Conservation (phyloP, 106 monocot genomes). For the Dendrobium chrysotoxum region DNA sequence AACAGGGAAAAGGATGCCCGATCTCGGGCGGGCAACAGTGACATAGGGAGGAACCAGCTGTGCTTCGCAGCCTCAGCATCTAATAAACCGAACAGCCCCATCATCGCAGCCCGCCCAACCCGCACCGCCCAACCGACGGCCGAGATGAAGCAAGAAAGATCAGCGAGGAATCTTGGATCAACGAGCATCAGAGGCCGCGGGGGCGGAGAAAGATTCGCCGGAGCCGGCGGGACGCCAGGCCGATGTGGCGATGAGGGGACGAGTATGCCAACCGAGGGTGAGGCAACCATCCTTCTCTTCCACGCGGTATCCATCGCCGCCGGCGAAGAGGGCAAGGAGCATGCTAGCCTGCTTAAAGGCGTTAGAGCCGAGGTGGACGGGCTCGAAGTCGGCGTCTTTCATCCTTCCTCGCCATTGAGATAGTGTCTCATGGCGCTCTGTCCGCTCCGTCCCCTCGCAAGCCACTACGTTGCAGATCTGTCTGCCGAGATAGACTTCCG, state of each 20-base stretch:
- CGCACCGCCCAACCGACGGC: background rate
- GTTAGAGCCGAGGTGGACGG: slow-evolving; percentile 77
- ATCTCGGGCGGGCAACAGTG: background rate
- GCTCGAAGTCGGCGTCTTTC: slow-evolving; percentile 42
- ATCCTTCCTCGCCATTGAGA: slow-evolving; percentile 58
- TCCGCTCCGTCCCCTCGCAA: slow-evolving; percentile 70
- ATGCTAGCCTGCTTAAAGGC: slow-evolving; percentile 92
- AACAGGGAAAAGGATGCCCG: background rate
- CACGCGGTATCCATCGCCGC: slow-evolving; percentile 76
- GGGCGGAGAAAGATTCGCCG: background rate
- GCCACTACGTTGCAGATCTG: slow-evolving; percentile 95
- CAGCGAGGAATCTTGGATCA: background rate
- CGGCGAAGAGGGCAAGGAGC: slow-evolving; percentile 67
- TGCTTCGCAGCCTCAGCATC: background rate
- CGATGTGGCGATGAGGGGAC: slow-evolving; percentile 89
- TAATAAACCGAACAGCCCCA: background rate
- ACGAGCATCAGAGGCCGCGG: background rate
- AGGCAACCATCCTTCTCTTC: slow-evolving; percentile 89
- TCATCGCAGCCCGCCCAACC: background rate
- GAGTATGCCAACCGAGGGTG: slow-evolving; percentile 88
- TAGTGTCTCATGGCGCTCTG: slow-evolving; percentile 82
- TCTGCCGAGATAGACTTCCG: slow-evolving; percentile 75
- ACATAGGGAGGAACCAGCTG: background rate
- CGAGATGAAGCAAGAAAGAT: background rate
- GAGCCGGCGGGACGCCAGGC: slow-evolving; percentile 49